These are phyloP conservation scores for Euphorbia tirucalli DNA, from an alignment of 345 rosid species.

Conservation along the genomic window DNA sequence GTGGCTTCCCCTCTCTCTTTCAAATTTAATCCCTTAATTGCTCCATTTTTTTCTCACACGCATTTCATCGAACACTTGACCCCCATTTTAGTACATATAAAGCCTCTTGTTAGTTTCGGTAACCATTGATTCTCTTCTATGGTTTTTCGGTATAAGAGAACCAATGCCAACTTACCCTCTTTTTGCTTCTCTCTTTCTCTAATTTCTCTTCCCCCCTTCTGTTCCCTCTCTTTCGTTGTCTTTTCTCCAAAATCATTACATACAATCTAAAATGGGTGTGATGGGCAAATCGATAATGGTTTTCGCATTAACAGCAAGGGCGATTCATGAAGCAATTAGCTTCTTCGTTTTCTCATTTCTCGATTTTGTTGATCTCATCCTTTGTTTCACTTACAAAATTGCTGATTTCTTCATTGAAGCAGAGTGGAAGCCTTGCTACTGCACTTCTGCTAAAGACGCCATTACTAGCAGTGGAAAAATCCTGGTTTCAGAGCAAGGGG, in stretches of 20 bases:
- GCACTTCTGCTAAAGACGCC: constrained; percentile 64
- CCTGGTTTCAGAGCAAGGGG: constrained; percentile 77
- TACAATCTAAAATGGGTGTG: background rate
- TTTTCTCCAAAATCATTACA: background rate
- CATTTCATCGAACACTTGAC: background rate
- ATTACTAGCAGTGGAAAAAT: constrained; percentile 57
- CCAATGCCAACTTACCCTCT: background rate
- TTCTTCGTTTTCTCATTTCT: constrained; percentile 75
- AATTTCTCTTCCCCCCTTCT: no score
- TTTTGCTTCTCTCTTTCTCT: background rate
- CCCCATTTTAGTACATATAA: no score
- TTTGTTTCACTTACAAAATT: constrained; percentile 69
- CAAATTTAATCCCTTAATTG: background rate
- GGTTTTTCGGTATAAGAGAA: background rate
- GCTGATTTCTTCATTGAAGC: constrained; percentile 77
- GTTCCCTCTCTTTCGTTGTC: background rate
- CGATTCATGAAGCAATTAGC: constrained; percentile 40
- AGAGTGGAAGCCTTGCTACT: constrained; percentile 84
- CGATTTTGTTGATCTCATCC: constrained; percentile 64
- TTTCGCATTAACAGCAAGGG: constrained; percentile 15
- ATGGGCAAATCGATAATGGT: constrained; percentile 25
- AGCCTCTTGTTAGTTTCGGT: no score
- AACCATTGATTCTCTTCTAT: constrained; percentile 6
- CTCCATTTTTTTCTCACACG: constrained; percentile 1
- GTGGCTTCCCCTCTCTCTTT: constrained; percentile 6